These are phyloP conservation scores for Calonectria hawksworthii DNA, from an alignment of 2,329 filamentous ascomycete species.

Conservation along the genomic window DNA sequence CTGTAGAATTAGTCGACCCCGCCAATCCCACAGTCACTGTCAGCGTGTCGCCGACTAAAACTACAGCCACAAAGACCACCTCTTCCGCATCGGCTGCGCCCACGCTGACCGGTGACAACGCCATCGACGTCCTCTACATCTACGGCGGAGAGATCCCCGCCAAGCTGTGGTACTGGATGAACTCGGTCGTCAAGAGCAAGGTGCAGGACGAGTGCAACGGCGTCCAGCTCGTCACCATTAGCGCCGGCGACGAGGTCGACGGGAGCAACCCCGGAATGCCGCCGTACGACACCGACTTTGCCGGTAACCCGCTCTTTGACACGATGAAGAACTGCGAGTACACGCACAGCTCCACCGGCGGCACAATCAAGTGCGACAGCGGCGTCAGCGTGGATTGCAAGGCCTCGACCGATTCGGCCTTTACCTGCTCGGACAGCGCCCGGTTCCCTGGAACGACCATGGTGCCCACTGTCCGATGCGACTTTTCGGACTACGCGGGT, in stretches of 20 bases:
- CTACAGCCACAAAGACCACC: not conserved
- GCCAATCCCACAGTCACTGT: not conserved
- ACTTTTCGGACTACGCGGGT: not conserved
- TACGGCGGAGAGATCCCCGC: not conserved
- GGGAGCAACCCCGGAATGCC: not conserved
- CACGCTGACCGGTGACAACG: not conserved
- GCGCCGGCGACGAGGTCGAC: not conserved
- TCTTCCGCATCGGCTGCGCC: not conserved
- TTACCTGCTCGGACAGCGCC: not conserved
- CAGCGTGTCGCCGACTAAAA: not conserved
- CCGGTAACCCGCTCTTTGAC: not conserved
- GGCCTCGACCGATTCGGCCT: not conserved
- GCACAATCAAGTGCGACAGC: not conserved
- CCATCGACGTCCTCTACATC: not conserved
- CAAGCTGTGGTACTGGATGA: slow-evolving; percentile 3
- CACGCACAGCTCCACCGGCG: not conserved
- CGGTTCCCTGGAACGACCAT: not conserved
- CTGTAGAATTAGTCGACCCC: not conserved
- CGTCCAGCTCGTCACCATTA: not conserved
- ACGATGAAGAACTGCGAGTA: not conserved
- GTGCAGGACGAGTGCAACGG: not conserved
- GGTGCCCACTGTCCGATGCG: not conserved
- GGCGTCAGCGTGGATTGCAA: not conserved
- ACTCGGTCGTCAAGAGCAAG: not conserved
- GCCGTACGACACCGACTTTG: not conserved